These are phyloP conservation scores for Candida germanica DNA, from an alignment of 805 yeast genomes.

Conservation along the genomic window DNA sequence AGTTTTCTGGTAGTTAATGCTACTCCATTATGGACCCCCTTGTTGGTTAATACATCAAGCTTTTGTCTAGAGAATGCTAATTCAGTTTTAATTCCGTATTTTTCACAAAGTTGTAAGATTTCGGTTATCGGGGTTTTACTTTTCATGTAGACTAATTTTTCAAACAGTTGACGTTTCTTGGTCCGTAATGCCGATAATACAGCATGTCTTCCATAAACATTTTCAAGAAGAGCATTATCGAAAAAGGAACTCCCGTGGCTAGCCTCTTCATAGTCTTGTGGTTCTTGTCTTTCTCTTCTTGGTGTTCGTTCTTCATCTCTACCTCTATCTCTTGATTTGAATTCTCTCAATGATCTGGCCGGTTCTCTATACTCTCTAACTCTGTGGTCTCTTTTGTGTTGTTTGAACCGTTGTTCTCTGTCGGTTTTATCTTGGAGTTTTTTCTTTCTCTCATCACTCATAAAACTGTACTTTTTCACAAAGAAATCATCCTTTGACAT, in stretches of 20 bases:
- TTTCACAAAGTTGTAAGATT: conserved; percentile 47
- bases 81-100: conserved; percentile 36
- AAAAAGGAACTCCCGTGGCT: conserved; percentile 5
- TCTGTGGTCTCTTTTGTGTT: conserved; percentile 5
- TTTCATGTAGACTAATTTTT: conserved; percentile 49
- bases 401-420: conserved; percentile 8
- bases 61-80: conserved; percentile 44
- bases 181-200: conserved; percentile 68
- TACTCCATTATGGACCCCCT: conserved; percentile 78
- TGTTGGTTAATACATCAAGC: conserved; percentile 56
- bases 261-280: conserved; percentile 1
- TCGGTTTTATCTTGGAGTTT: conserved; percentile 8
- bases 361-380: no score
- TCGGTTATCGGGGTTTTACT: conserved; percentile 26
- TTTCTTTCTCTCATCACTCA: conserved; percentile 10
- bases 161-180: conserved; percentile 50
- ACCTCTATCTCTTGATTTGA: not conserved
- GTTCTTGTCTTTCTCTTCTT: not conserved
- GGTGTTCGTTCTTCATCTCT: not conserved
- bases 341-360: not conserved
- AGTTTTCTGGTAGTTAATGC: conserved; percentile 67
- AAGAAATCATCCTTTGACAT: conserved; percentile 40
- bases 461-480: conserved; percentile 28
- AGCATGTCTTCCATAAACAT: conserved; percentile 72
- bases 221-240: conserved; percentile 45